These are phyloP conservation scores for Sistotremastrum suecicum DNA, from an alignment of 768 basidiomycete genomes.

Conservation along the genomic window DNA sequence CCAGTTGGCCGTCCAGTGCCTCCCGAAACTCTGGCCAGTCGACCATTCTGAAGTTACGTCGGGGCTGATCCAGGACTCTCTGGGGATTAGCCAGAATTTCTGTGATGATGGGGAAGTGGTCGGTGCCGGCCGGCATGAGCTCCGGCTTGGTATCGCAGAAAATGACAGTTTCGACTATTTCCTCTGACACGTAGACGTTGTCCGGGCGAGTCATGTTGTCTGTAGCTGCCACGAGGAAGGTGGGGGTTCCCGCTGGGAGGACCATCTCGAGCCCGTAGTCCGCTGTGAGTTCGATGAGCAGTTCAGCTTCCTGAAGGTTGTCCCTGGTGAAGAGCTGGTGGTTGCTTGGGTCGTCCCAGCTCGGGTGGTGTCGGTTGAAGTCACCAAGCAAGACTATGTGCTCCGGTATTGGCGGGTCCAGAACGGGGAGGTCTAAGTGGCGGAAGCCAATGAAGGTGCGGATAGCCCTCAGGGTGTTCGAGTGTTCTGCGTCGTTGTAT, in stretches of 20 bases:
- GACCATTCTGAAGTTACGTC: conserved; percentile 14
- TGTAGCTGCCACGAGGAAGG: conserved; percentile 14
- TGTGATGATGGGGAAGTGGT: conserved; percentile 27
- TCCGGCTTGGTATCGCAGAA: conserved; percentile 14
- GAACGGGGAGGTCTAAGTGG: not conserved
- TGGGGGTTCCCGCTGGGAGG: conserved; percentile 21
- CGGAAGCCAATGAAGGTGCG: not conserved
- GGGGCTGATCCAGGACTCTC: conserved; percentile 11
- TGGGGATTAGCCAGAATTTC: conserved; percentile 13
- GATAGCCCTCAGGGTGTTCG: not conserved
- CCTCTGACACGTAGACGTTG: conserved; percentile 25
- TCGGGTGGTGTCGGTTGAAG: conserved; percentile 27
- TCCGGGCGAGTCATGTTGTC: conserved; percentile 26
- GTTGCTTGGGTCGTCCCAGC: conserved; percentile 23
- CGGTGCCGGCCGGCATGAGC: conserved; percentile 13
- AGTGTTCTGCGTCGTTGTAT: conserved; percentile 2
- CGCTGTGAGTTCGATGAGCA: conserved; percentile 19
- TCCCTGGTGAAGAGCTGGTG: conserved; percentile 11
- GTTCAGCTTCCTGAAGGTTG: conserved; percentile 3
- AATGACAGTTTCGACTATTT: conserved; percentile 10
- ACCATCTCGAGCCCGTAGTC: conserved; percentile 20
- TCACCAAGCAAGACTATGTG: conserved; percentile 23
- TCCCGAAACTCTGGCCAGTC: conserved; percentile 20
- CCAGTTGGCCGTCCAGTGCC: conserved; percentile 6
- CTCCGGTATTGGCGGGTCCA: too few species aligned